Percentiles rank a stretch among this genome's conserved stretches.
Conservation (phyloP, 176 grass and related monocot genomes). For the Olyra latifolia region DNA sequence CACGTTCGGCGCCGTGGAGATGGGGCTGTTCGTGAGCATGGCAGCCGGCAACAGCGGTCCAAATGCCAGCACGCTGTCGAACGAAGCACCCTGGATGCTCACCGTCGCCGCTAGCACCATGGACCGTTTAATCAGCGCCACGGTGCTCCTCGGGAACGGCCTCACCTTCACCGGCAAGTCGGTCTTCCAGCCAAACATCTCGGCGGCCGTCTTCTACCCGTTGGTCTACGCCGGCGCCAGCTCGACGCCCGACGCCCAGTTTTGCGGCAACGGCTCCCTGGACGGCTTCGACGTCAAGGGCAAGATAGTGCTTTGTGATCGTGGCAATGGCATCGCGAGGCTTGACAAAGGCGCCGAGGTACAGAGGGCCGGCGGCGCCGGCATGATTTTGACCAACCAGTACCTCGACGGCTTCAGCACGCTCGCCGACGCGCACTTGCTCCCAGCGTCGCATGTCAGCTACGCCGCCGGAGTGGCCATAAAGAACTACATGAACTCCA, state of each 20-base stretch:
- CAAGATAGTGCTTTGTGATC: constrained; percentile 57
- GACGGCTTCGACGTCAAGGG: constrained; percentile 37
- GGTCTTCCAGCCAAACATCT: constrained; percentile 36
- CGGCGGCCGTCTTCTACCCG: neutral
- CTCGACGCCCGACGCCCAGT: neutral
- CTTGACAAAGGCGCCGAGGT: neutral
- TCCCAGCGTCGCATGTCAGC: constrained; percentile 53
- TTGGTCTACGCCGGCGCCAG: neutral
- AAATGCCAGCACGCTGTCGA: neutral
- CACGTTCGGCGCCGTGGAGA: constrained; percentile 48
- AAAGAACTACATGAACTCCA: constrained; percentile 56
- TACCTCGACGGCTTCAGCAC: constrained; percentile 29
- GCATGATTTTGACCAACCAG: constrained; percentile 41
- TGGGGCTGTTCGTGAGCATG: constrained; percentile 44
- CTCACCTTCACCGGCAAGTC: constrained; percentile 52
- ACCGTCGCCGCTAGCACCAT: constrained; percentile 48
- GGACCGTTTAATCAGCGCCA: constrained; percentile 25
- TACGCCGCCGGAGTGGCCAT: constrained; percentile 25
- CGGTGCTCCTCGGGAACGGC: constrained; percentile 56
- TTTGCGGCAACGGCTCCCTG: constrained; percentile 23
- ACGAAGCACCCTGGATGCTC: constrained; percentile 91
- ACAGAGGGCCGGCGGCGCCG: constrained; percentile 2
- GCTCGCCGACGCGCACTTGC: neutral
- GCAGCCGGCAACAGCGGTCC: constrained; percentile 46
- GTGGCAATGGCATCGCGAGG: neutral